Base-by-base conservation (phyloP, 164 flowering plant genomes). In the Kingdonia uniflora region DNA sequence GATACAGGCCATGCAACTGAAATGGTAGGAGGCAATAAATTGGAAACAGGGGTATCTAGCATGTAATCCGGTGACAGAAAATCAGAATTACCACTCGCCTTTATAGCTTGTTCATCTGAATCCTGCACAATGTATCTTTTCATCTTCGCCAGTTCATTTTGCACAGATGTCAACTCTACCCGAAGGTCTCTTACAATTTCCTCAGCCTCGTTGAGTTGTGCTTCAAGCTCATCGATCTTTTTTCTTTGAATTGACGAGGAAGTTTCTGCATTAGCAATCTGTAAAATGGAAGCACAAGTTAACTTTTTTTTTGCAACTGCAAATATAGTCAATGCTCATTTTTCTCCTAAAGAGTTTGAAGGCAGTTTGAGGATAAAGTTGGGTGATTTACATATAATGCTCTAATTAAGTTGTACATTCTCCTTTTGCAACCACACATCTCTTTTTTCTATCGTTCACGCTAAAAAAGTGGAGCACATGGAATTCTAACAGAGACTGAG, bases 191-290 rank as follows among this genome's bases (percentile, higher is more conserved):
- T 70, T 7, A 78, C 88, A 33, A 77, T 79, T 45, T 81, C 95
- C 66, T 90, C 87, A 48, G 95, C 97, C 74, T 87, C 88, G 20
- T 77, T 75, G 13, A 91, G 85, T 69, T 91, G 96, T 47, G 83
- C 89, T 73, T 85, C 95, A 54, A 91, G 90, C 70, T 87, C 97
- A 47, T 80, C 80, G 54, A 81, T 81, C 66, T 65, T 80, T 52
- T 42, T 70, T 58, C 68, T 78, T 47, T 90, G 88, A 61, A 45
- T 66, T 55, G 65, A 60, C 14, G 87, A 68, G 58, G 54, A 53
- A 52, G 45, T 58, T 64, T 80, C 82, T 16, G 81, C 77, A 72
- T 84, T 80, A 35, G 60, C 69, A 46, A 67, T 64, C 97, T 59
- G 55, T 45, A 55, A 53, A 15, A 40, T 21, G 56, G 56, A 12